These are phyloP conservation scores for Trichophyton mentagrophytes DNA, from an alignment of 2,329 filamentous ascomycete species.

Conservation along the genomic window DNA sequence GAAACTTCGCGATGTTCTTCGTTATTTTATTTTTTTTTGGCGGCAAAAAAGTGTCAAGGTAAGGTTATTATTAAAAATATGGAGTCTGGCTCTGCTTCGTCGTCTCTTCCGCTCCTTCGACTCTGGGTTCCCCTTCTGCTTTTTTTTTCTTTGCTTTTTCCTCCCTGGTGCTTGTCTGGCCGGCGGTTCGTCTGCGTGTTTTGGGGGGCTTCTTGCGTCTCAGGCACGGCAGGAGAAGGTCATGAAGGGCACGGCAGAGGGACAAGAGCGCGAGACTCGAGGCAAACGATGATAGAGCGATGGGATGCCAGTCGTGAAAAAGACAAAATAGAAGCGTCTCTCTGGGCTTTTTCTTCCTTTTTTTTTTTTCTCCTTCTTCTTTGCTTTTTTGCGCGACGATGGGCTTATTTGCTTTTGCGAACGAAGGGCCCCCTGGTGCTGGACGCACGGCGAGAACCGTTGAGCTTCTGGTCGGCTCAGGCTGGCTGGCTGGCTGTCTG, in stretches of 20 bases:
- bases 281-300: neutral
- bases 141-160: no score
- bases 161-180: no score
- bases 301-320: neutral
- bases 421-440: neutral
- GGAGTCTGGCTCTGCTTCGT: neutral
- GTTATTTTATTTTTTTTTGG: neutral
- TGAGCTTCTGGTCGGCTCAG: neutral
- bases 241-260: neutral
- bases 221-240: neutral
- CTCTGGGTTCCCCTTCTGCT: no score
- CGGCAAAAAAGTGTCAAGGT: neutral
- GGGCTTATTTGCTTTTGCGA: neutral
- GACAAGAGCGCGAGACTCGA: neutral
- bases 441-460: neutral
- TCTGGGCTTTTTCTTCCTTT: neutral
- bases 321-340: neutral
- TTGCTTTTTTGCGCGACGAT: conserved; percentile 2
- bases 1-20: neutral
- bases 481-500: neutral
- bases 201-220: neutral
- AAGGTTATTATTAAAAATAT: neutral
- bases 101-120: neutral
- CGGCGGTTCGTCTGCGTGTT: no score
- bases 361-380: neutral